These are phyloP conservation scores for Phytophthora ramorum DNA, from an alignment of 352 stramenopile species.

Conservation along the genomic window DNA sequence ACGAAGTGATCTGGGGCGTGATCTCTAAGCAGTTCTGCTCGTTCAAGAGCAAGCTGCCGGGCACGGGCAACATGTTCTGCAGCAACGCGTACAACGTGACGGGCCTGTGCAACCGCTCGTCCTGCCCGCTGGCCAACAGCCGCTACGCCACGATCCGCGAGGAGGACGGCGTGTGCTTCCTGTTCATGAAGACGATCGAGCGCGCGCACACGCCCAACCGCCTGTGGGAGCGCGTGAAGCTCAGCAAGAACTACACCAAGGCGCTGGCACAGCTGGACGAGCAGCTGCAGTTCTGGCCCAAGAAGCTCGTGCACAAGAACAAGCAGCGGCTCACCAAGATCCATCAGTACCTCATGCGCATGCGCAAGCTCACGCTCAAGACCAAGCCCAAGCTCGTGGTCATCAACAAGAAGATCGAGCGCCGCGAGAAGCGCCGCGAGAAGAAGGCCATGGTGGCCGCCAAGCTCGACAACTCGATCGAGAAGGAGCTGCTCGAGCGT, in stretches of 20 bases:
- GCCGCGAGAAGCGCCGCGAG: conserved; percentile 95
- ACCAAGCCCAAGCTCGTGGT: conserved; percentile 94
- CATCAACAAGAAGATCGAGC: conserved; percentile 97
- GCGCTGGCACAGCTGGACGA: conserved; percentile 95
- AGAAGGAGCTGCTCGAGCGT: conserved; percentile 98
- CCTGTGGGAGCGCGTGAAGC: conserved; percentile 98
- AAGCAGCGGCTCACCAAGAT: conserved; percentile 99
- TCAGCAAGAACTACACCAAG: conserved; percentile 98
- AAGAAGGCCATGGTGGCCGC: conserved; percentile 96
- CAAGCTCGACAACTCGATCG: conserved; percentile 95
- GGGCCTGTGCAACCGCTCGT: conserved; percentile 96
- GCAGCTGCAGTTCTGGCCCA: conserved; percentile 98
- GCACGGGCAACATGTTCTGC: conserved; percentile 96
- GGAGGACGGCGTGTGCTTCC: conserved; percentile 94
- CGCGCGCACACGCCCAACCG: conserved; percentile 98
- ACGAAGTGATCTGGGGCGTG: conserved; percentile 99
- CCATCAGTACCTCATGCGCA: conserved; percentile 99
- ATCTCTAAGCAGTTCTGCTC: conserved; percentile 99
- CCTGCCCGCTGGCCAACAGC: conserved; percentile 98
- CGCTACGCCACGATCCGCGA: conserved; percentile 98
- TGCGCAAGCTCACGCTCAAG: conserved; percentile 98
- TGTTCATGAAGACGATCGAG: conserved; percentile 99
- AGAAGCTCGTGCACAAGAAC: conserved; percentile 98
- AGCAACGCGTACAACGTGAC: conserved; percentile 98
- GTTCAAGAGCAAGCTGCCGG: conserved; percentile 96